Conservation (phyloP, 2,329 filamentous ascomycete species). For the Botrytis cinerea region DNA sequence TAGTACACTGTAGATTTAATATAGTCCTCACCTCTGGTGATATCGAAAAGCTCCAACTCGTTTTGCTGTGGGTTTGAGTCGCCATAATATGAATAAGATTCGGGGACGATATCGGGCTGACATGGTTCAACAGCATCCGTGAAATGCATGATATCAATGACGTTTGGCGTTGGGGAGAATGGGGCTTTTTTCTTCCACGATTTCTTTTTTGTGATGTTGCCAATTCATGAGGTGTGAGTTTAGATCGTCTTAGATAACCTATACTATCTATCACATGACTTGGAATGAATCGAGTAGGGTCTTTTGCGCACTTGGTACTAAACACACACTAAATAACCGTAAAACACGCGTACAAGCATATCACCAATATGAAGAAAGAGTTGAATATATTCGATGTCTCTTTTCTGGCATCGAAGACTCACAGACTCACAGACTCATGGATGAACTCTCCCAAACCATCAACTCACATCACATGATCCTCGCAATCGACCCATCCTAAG, state of each 20-base stretch:
- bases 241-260: not conserved
- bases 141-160: not conserved
- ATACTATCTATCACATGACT: too few relatives aligned
- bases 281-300: too few relatives aligned
- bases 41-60: not conserved
- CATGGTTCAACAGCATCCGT: not conserved
- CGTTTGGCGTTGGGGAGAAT: not conserved
- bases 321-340: not conserved
- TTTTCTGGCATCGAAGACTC: too few relatives aligned
- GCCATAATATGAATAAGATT: not conserved
- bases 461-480: too few relatives aligned
- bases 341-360: too few relatives aligned
- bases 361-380: too few relatives aligned
- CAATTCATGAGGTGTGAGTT: not conserved
- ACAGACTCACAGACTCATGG: not conserved
- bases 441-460: too few relatives aligned
- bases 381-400: not conserved
- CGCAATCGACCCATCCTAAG: too few relatives aligned
- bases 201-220: too few relatives aligned
- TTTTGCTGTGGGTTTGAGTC: not conserved
- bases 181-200: too few relatives aligned
- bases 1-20: not conserved
- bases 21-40: too few relatives aligned
- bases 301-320: not conserved
- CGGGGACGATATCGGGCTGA: not conserved